Base-by-base conservation (phyloP, 1,284 basidiomycete genomes). In the Ganoderma multipileum region DNA sequence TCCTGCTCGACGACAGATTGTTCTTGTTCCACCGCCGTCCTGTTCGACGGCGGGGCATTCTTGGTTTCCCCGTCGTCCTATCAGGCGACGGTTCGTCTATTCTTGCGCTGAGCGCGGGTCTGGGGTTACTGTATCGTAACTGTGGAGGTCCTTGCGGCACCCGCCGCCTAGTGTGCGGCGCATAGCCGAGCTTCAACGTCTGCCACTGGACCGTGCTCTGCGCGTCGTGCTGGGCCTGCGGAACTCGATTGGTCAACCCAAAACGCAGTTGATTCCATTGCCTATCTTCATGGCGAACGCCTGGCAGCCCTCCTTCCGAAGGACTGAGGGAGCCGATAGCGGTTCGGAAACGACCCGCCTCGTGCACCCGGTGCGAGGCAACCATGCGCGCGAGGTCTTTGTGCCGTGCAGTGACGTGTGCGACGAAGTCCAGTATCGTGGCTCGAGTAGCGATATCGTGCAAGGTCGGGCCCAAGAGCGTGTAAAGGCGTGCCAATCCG, bases 221-320 rank as follows among this genome's bases (percentile, higher is more conserved):
- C 47, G 61, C 61, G 52, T 57, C 60, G 39, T 66, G 52, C 61
- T 33, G 42, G 20, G 16, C 52, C 52, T 63, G 66, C 38, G n/a
- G 39, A 39, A 47, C 57, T 54, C 62, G 55, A 54, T 59, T 23
- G 61, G 57, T 67, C 44, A 67, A 47, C 60, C 47, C 18, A 54
- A 30, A 60, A 64, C 47, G 62, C 41, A 67, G 58, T 64, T 47
- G 60, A 65, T 65, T 72, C 63, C 65, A 66, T 60, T 76, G 74
- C 75, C 75, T 77, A 72, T 75, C 70, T 72, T 59, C 67, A 68
- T 71, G 70, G 72, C 71, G 72, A 73, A 73, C 54, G 71, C 67
- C 72, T 72, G 76, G 78, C 72, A 47, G 54, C 61, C 68, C 70
- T 74, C 60, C 71, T 61, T 12, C 11, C 42, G 71, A 69, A 69